These are phyloP conservation scores for Cyclanthera cordifolia DNA, from an alignment of 306 rosid genomes.

Conservation along the genomic window DNA sequence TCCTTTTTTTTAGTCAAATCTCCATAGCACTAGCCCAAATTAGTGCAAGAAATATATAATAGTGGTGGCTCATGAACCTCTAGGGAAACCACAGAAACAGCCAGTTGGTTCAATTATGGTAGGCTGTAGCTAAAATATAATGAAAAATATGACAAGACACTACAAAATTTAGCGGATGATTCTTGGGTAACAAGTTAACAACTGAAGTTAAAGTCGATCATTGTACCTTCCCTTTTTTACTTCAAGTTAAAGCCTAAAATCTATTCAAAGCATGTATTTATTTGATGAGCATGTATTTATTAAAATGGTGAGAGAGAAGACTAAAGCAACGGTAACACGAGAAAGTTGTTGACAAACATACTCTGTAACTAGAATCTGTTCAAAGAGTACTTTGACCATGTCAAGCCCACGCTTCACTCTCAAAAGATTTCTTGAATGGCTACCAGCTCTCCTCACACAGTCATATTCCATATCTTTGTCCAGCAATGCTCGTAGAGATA, in stretches of 20 bases:
- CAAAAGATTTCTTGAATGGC: conserved; percentile 80
- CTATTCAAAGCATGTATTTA: neutral
- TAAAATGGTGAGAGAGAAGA: neutral
- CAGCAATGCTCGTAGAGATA: conserved; percentile 45
- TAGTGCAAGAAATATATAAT: conserved; percentile 5
- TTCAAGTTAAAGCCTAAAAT: neutral
- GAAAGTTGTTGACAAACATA: conserved; percentile 25
- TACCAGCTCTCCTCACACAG: conserved; percentile 48
- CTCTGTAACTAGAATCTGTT: conserved; percentile 56
- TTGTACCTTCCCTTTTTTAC: neutral
- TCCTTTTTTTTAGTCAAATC: neutral
- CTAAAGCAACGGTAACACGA: neutral
- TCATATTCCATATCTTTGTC: conserved; percentile 48
- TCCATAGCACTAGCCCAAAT: neutral
- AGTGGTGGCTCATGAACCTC: neutral
- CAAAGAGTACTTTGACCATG: conserved; percentile 77
- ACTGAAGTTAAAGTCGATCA: neutral
- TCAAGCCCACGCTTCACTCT: conserved; percentile 87
- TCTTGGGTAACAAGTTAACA: neutral
- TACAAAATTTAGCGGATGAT: neutral
- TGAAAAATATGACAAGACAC: neutral
- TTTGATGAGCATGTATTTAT: neutral
- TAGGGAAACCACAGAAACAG: neutral
- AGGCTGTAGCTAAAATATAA: neutral
- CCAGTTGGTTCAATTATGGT: neutral